Percentiles rank a stretch among this genome's conserved stretches.
Conservation (phyloP, 2,329 filamentous ascomycete genomes). For the Madurella mycetomatis region DNA sequence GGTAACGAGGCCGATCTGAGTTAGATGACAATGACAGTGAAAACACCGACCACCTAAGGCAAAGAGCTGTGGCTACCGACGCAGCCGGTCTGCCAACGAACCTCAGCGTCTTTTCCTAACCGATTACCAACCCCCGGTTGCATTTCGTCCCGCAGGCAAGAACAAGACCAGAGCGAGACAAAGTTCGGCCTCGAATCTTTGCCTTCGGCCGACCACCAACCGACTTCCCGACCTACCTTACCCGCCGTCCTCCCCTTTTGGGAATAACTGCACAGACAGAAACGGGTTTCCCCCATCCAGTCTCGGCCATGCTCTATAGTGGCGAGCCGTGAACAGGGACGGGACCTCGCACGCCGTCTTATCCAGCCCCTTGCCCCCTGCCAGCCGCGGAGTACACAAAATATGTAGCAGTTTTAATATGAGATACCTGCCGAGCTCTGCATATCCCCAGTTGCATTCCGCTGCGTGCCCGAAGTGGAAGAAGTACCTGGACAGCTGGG, state of each 20-base stretch:
- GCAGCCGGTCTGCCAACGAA: too few species aligned
- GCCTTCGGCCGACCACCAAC: background rate
- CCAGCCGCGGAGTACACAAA: background rate
- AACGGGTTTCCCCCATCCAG: background rate
- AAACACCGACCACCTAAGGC: too few species aligned
- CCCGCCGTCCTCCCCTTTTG: background rate
- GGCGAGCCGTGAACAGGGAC: background rate
- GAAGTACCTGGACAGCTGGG: too few species aligned
- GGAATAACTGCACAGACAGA: background rate
- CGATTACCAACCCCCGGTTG: too few species aligned
- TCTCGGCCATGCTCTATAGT: background rate
- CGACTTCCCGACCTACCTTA: background rate
- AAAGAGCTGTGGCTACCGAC: too few species aligned
- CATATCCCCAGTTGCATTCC: background rate
- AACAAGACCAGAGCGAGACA: too few species aligned
- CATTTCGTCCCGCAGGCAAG: too few species aligned
- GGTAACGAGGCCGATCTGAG: background rate
- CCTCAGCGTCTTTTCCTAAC: too few species aligned
- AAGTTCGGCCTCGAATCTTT: background rate
- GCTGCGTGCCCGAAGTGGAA: background rate
- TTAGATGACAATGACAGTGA: background rate
- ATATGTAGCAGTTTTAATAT: background rate
- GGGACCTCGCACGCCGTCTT: background rate
- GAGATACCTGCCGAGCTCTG: slow-evolving; percentile 2
- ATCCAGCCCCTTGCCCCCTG: background rate